phyloP scores from a whole-genome alignment of 192 early-diverging fungal genomes.

The Podila epicladia region DNA sequence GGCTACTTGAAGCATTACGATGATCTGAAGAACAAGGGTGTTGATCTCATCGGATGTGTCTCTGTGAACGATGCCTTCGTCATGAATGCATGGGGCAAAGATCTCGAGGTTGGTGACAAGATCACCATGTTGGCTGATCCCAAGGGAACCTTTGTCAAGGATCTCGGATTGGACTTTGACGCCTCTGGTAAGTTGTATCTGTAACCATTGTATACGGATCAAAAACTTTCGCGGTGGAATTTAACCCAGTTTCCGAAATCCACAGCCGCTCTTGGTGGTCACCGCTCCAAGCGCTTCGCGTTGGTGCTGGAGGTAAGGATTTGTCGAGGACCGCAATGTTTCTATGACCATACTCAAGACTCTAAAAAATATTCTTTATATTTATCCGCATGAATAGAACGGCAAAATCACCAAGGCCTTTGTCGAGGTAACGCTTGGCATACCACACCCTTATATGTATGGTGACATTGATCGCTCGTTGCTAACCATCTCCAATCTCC shows the following conservation, averaged over 20 bases:
- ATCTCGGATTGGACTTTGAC: slow-evolving; percentile 65
- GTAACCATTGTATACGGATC: not conserved
- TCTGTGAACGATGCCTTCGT: slow-evolving; percentile 65
- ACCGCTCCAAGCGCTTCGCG: slow-evolving; percentile 63
- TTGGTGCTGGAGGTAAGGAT: slow-evolving; percentile 56
- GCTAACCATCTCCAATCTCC: not conserved
- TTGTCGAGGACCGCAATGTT: not conserved
- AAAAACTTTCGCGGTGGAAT: not conserved
- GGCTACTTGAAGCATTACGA: slow-evolving; percentile 58
- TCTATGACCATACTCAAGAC: not conserved
- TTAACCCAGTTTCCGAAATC: not conserved
- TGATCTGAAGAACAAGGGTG: slow-evolving; percentile 59
- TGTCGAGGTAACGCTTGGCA: slow-evolving; percentile 36
- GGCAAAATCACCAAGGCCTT: slow-evolving; percentile 53
- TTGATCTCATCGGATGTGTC: slow-evolving; percentile 59
- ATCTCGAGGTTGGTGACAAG: slow-evolving; percentile 51
- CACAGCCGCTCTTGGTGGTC: slow-evolving; percentile 56
- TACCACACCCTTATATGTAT: not conserved
- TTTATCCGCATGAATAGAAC: slow-evolving; percentile 14
- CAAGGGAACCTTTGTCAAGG: slow-evolving; percentile 60
- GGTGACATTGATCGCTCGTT: not conserved
- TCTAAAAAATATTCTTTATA: not conserved
- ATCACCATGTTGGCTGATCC: slow-evolving; percentile 66
- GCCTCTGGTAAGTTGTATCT: slow-evolving; percentile 51
- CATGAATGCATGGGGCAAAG: slow-evolving; percentile 61